Percentiles rank a stretch among this genome's conserved stretches.
Conservation (phyloP, 345 rosid genomes). For the Limnanthes douglasii region DNA sequence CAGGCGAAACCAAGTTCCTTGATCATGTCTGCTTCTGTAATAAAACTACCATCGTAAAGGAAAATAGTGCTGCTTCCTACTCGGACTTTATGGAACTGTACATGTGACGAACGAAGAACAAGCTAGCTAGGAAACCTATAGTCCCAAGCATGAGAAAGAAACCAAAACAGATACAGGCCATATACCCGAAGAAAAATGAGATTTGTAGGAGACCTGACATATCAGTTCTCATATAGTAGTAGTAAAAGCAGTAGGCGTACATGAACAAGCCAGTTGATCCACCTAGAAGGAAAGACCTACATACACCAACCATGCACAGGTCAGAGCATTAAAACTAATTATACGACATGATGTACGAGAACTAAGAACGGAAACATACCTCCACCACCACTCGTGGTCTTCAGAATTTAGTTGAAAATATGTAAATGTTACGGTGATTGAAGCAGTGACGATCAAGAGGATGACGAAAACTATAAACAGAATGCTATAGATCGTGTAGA, state of each 20-base stretch:
- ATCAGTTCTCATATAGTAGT: too few relatives aligned
- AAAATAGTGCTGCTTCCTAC: too few relatives aligned
- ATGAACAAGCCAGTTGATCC: constrained; percentile 34
- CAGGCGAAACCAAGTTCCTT: too few relatives aligned
- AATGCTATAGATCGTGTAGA: constrained; percentile 38
- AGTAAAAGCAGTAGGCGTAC: too few relatives aligned
- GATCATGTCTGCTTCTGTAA: too few relatives aligned
- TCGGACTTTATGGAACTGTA: constrained; percentile 1
- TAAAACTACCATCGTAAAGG: too few relatives aligned
- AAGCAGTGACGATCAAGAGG: constrained; percentile 35
- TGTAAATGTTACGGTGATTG: constrained; percentile 36
- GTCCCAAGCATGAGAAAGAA: constrained; percentile 3
- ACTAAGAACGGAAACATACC: constrained; percentile 12
- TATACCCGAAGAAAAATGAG: too few relatives aligned
- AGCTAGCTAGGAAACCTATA: neutral
- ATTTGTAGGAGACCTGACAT: too few relatives aligned
- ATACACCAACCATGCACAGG: too few relatives aligned
- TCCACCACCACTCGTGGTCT: constrained; percentile 49
- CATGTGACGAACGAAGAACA: constrained; percentile 3
- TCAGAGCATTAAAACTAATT: too few relatives aligned
- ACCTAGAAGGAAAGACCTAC: constrained; percentile 36
- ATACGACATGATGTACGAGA: neutral
- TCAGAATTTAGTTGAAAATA: constrained; percentile 44
- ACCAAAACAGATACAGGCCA: too few relatives aligned
- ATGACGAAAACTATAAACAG: constrained; percentile 39